Evolutionary conservation across 73 alveolate species (phyloP), one percentile per base, ranked within the genome.

Genomic region (Paramecium tetraurelia): DNA sequence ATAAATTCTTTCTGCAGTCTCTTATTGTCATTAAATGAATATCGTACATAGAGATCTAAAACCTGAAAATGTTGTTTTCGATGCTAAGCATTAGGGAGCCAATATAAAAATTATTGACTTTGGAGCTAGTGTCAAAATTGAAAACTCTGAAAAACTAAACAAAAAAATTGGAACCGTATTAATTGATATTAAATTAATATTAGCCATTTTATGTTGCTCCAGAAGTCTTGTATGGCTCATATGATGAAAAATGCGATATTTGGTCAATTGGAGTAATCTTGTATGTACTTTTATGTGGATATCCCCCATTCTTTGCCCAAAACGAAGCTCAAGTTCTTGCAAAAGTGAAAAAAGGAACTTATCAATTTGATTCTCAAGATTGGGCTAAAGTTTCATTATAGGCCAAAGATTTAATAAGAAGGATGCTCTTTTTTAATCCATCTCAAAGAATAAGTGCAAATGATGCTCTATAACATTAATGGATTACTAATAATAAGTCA

Each of bases 1-100:
- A 58, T 92, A 96, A 88, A 92, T 96, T 11, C 92, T 96, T 80
- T 77, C 95, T 68, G 98, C 98, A 20, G 95, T 96, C 38, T 93
- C 96, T 7, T 96, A 96, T 92, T 96, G 98, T 83, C 99, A 98
- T 93, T 95, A 97, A 58, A 93, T 92, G 70, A 97, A 97, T 24
- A 95, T 98, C 18, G 97, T 97, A 21, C 99, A 98, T 93, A 96
- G 99, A 83, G 99, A 97, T 92, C 84, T 97, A 59, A 97, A 97
- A 87, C 99, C 98, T 1, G 99, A 97, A 92, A 97, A 97, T 95
- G 95, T 97, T 40, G 68, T 97, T 35, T 92, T 97, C 95, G 97
- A 94, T 27, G 97, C 95, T 59, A 93, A 92, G 16, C 53, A 93
- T 16, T 98, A 96, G 36, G 90, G 88, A 14, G 95, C 98, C 2